Conservation (phyloP, 1,284 basidiomycete genomes). For the Waitea zeae region DNA sequence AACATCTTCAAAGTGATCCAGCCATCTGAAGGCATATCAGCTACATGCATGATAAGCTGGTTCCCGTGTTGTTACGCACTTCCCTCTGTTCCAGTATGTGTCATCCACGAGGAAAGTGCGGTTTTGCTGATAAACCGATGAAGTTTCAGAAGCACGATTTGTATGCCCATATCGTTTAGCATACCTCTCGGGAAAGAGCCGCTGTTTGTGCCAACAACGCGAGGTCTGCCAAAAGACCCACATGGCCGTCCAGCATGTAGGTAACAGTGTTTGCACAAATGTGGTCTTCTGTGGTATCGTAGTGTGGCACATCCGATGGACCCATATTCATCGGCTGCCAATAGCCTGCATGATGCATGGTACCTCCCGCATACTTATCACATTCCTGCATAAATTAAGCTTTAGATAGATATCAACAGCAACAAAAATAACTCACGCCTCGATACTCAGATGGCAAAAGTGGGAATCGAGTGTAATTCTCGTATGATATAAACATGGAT, state of each 20-base stretch:
- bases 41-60: conserved; percentile 2
- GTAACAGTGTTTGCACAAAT: conserved; percentile 45
- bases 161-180: conserved; percentile 4
- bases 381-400: too few species aligned
- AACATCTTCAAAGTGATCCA: conserved; percentile 43
- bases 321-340: conserved; percentile 26
- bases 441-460: conserved; percentile 35
- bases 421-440: conserved; percentile 25
- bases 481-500: conserved; percentile 41
- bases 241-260: conserved; percentile 48
- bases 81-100: conserved; percentile 51
- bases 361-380: conserved; percentile 26
- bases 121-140: conserved; percentile 13
- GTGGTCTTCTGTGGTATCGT: conserved; percentile 14
- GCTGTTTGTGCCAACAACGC: conserved; percentile 49
- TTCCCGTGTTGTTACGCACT: conserved; percentile 21
- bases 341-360: conserved; percentile 32
- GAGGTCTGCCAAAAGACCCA: conserved; percentile 44
- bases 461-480: conserved; percentile 41
- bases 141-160: conserved; percentile 1
- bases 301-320: conserved; percentile 29
- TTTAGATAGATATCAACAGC: conserved; percentile 21
- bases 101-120: conserved; percentile 19
- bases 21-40: conserved; percentile 30
- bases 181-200: conserved; percentile 47